A percentile compares a stretch with the other conserved stretches of the same genome.
phyloP scores from a whole-genome alignment of 2,329 filamentous ascomycete species.

The Nothophaeocryptopus gaeumannii region DNA sequence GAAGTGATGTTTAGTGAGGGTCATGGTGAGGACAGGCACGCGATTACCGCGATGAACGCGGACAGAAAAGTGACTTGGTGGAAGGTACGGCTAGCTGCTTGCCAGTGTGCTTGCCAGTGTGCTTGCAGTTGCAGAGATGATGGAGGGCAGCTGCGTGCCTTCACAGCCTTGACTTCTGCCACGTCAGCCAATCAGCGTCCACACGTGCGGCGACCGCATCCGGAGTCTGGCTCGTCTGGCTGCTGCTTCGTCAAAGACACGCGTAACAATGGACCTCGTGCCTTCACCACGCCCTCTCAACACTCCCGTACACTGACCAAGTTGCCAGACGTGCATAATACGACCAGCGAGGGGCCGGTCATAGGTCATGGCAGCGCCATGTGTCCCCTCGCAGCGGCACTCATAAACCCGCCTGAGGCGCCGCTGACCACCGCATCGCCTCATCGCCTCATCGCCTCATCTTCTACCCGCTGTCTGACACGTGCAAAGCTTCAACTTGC shows the following conservation, averaged over 20 bases:
- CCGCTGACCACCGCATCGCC: not conserved
- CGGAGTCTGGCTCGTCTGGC: conserved; percentile 4
- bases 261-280: conserved; percentile 11
- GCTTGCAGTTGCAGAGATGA: no score
- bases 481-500: no score
- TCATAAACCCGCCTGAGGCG: conserved; percentile 8
- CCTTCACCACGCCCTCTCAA: conserved; percentile 5
- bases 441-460: no score
- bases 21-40: no score
- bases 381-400: not conserved
- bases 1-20: no score
- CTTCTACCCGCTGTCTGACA: not conserved
- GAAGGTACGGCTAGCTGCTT: no score
- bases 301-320: conserved; percentile 14
- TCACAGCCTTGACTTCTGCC: no score
- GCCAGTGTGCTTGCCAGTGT: no score
- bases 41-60: no score
- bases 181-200: conserved; percentile 3
- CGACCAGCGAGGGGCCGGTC: not conserved
- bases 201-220: conserved; percentile 1
- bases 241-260: conserved; percentile 2
- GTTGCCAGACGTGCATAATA: conserved; percentile 8
- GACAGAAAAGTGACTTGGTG: no score
- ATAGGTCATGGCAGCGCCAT: not conserved
- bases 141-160: no score